Conservation (phyloP, 306 rosid species). For the Coriaria nepalensis region DNA sequence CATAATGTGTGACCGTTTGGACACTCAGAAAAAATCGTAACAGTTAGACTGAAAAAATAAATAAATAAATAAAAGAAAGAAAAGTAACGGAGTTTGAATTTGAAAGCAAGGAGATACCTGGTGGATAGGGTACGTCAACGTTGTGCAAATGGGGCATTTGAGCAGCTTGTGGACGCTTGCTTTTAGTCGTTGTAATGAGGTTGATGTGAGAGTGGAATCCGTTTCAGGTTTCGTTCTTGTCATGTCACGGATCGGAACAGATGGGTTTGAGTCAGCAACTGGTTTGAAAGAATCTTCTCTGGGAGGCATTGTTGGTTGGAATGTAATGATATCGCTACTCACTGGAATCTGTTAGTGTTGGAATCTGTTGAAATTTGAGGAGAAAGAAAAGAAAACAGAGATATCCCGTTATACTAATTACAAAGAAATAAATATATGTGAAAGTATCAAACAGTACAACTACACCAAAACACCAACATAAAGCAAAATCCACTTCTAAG, state of each 20-base stretch:
- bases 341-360: too few relatives aligned
- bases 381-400: too few relatives aligned
- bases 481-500: too few relatives aligned
- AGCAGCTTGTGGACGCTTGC: constrained; percentile 67
- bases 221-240: constrained; percentile 45
- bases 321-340: too few relatives aligned
- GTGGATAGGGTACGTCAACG: constrained; percentile 85
- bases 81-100: too few relatives aligned
- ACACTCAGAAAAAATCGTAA: constrained; percentile 32
- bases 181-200: constrained; percentile 26
- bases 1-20: constrained; percentile 98
- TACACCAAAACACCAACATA: too few relatives aligned
- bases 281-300: constrained; percentile 55
- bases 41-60: too few relatives aligned
- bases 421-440: too few relatives aligned
- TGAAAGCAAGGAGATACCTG: constrained; percentile 36
- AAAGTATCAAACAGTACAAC: too few relatives aligned
- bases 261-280: constrained; percentile 40
- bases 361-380: too few relatives aligned
- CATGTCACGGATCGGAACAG: constrained; percentile 42
- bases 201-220: constrained; percentile 28
- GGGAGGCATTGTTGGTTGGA: constrained; percentile 52
- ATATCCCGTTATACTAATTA: too few relatives aligned
- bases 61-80: too few relatives aligned
- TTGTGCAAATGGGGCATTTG: constrained; percentile 74